Base-by-base conservation (phyloP, 202 grass and related monocot species). In the Schoenoplectus tabernaemontani region DNA sequence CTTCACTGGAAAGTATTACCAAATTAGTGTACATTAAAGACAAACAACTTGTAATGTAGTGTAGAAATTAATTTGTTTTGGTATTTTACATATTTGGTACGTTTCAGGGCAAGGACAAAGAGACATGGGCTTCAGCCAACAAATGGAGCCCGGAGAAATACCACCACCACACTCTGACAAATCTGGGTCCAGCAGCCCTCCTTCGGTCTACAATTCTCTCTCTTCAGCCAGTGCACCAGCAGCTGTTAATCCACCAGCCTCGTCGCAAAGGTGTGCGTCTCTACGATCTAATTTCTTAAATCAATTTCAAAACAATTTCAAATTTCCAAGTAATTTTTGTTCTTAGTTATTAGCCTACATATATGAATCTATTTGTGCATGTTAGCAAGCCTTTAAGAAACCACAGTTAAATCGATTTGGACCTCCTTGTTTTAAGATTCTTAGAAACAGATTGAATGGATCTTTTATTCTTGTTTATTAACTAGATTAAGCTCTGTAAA, bases 31-130 rank as follows among this genome's bases (percentile, higher is more conserved):
- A 20, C 20, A 13, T 58, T 58, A 78, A 80, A 64, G 41, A 64
- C 7, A 7, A 47, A 80, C 77, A 51, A 32, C 43, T 80, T 80
- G 23, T 51, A 80, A 1, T 41, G 19, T 50, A 64, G 39, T 64
- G 6, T 17, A 73, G 3, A 44, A 9, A 73, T 28, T 53, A 36
- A n/a, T 53, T n/a, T 76, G 46, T 17, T 30, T 6, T 10, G 0
- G 15, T 51, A 57, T 7, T 79, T 54, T 17, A 7, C 2, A n/a
- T 70, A 23, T 81, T 59, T 73, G 74, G 77, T 86, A 30, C 23
- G 44, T 86, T 79, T 84, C 91, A 93, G 88, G 91, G 61, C 86
- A 83, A 84, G 91, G 86, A 43, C 88, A 88, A 47, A 90, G 78
- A 54, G 88, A 90, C 48, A 88, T 87, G 88, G 88, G 59, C 73